Evolutionary conservation across 2,329 filamentous ascomycete species (phyloP).

Genomic region (Scedosporium minutisporum): DNA sequence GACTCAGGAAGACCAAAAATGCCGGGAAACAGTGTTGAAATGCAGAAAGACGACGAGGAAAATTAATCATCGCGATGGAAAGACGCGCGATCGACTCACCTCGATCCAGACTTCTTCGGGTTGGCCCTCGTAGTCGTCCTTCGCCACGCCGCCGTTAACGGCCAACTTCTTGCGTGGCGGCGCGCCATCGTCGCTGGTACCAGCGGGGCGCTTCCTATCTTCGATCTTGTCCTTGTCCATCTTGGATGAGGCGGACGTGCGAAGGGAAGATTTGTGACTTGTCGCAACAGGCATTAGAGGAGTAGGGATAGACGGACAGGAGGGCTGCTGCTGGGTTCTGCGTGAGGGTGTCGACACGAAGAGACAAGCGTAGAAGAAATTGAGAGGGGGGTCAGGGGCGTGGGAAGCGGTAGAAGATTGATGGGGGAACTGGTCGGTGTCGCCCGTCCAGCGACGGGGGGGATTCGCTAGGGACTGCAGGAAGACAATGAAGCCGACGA

Average conservation of each 20-base stretch:
- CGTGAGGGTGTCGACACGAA: not conserved
- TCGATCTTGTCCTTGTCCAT: slow-evolving; percentile 55
- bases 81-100: slow-evolving; percentile 36
- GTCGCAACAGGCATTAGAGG: slow-evolving; percentile 81
- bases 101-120: slow-evolving; percentile 55
- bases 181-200: slow-evolving; percentile 70
- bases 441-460: not conserved
- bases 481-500: not conserved
- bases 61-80: not conserved
- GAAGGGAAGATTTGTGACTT: slow-evolving; percentile 57
- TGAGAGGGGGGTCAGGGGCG: slow-evolving; percentile 1
- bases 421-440: not conserved
- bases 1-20: not conserved
- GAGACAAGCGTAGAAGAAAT: not conserved
- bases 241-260: slow-evolving; percentile 77
- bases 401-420: not conserved
- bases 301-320: not conserved
- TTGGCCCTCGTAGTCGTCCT: slow-evolving; percentile 44
- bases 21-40: not conserved
- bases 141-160: slow-evolving; percentile 62
- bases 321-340: not conserved
- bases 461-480: not conserved
- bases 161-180: slow-evolving; percentile 89
- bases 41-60: not conserved
- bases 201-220: slow-evolving; percentile 93